Percentiles rank a stretch among this genome's conserved stretches.
Conservation (phyloP, 169 alveolate genomes). For the Eimeria necatrix region DNA sequence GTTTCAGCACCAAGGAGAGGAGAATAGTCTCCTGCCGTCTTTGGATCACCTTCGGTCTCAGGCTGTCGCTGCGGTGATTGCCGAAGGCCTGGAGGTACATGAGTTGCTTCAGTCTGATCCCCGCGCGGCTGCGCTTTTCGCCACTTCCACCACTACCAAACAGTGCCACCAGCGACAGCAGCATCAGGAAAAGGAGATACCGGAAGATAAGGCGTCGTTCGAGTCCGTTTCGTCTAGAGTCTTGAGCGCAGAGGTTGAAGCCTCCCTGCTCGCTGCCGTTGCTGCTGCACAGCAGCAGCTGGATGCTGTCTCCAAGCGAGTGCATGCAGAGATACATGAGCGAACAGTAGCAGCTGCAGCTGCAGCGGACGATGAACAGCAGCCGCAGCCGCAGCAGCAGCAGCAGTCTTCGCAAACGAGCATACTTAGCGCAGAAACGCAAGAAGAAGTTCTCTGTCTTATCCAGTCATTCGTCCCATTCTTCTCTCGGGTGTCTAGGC, state of each 20-base stretch:
- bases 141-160: not conserved
- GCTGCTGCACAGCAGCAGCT: constrained; percentile 64
- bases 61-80: constrained; percentile 66
- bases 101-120: constrained; percentile 65
- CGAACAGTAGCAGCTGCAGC: constrained; percentile 48
- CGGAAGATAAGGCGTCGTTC: not conserved
- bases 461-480: constrained; percentile 69
- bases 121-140: constrained; percentile 58
- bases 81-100: constrained; percentile 62
- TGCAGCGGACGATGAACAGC: constrained; percentile 31
- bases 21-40: constrained; percentile 42
- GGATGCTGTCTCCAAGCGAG: not conserved
- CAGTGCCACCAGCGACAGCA: constrained; percentile 31
- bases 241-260: constrained; percentile 61
- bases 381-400: constrained; percentile 34
- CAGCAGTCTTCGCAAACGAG: constrained; percentile 29
- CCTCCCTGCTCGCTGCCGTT: constrained; percentile 57
- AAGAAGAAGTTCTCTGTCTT: constrained; percentile 66
- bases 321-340: constrained; percentile 68
- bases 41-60: constrained; percentile 46
- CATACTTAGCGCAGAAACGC: constrained; percentile 53
- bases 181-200: constrained; percentile 28
- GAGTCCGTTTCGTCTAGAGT: constrained; percentile 13
- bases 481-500: constrained; percentile 75
- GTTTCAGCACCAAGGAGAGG: not conserved